Conservation (phyloP, 2,329 filamentous ascomycete genomes). For the Nemania sp. region DNA sequence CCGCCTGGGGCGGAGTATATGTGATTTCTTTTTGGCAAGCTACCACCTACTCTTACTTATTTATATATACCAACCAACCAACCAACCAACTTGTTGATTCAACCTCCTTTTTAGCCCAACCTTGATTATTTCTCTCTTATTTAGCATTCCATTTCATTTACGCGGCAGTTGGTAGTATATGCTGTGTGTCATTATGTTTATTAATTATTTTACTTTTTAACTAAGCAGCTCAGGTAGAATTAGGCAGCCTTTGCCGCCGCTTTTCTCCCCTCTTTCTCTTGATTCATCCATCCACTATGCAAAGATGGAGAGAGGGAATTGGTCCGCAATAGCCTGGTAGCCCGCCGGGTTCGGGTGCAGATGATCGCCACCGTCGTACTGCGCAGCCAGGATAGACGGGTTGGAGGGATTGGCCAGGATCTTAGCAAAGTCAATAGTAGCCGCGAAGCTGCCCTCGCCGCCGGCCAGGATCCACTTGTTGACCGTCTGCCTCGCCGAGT, state of each 20-base stretch:
- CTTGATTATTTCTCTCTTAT: too few relatives aligned
- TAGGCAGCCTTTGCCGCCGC: not conserved
- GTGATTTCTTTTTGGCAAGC: too few relatives aligned
- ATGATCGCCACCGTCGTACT: conserved; percentile 66
- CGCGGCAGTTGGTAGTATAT: too few relatives aligned
- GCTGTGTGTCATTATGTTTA: too few relatives aligned
- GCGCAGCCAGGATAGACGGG: conserved; percentile 51
- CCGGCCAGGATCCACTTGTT: conserved; percentile 64
- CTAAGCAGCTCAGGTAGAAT: too few relatives aligned
- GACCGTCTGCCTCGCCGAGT: conserved; percentile 59
- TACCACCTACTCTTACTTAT: too few relatives aligned
- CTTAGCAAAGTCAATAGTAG: conserved; percentile 65
- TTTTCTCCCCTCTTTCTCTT: too few relatives aligned
- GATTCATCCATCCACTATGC: not conserved
- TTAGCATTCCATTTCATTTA: too few relatives aligned
- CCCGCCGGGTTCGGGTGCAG: conserved; percentile 65
- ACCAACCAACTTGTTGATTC: too few relatives aligned
- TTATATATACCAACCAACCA: too few relatives aligned
- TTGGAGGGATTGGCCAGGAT: conserved; percentile 57
- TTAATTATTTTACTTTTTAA: too few relatives aligned
- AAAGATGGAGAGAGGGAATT: conserved; percentile 63
- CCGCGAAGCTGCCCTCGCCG: conserved; percentile 58
- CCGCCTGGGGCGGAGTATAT: conserved; percentile 40
- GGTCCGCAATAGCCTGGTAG: conserved; percentile 62
- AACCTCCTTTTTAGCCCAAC: too few relatives aligned